phyloP scores from a whole-genome alignment of 1,284 basidiomycete species.

The Sanguinoderma infundibulare region DNA sequence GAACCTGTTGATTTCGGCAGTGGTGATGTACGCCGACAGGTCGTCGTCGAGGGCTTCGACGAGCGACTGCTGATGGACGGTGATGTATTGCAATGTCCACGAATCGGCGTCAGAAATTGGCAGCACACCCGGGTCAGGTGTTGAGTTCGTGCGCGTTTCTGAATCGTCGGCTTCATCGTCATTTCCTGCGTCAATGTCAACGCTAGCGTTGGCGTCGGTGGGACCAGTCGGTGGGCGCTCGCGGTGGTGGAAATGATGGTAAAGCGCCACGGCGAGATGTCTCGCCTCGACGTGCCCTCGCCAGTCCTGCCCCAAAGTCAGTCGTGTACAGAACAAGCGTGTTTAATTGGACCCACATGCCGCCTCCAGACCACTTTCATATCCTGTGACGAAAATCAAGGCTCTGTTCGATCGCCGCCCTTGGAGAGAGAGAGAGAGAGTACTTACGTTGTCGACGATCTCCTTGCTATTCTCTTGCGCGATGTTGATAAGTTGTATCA shows the following conservation, averaged over 20 bases:
- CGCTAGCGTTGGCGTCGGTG: neutral
- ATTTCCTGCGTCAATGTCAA: slow-evolving; percentile 3
- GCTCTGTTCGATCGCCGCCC: too few species aligned
- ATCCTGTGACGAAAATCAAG: slow-evolving; percentile 24
- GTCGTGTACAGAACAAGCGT: neutral
- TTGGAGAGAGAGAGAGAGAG: neutral
- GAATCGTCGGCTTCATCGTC: slow-evolving; percentile 8
- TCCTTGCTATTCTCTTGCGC: slow-evolving; percentile 38
- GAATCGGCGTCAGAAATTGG: slow-evolving; percentile 13
- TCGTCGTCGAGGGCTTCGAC: slow-evolving; percentile 40
- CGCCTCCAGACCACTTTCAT: slow-evolving; percentile 34
- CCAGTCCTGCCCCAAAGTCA: slow-evolving; percentile 28
- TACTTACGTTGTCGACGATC: slow-evolving; percentile 33
- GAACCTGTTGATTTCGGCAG: slow-evolving; percentile 38
- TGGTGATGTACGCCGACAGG: slow-evolving; percentile 35
- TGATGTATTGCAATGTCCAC: slow-evolving; percentile 32
- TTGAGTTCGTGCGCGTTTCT: neutral
- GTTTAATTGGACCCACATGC: neutral
- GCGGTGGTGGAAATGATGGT: slow-evolving; percentile 33
- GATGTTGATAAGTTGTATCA: slow-evolving; percentile 32
- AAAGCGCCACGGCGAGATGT: slow-evolving; percentile 36
- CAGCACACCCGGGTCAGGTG: too few species aligned
- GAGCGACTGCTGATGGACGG: slow-evolving; percentile 24
- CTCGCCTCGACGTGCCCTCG: slow-evolving; percentile 35
- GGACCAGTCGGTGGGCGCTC: neutral